Conservation (phyloP, 345 rosid species). For the Passiflora organensis region DNA sequence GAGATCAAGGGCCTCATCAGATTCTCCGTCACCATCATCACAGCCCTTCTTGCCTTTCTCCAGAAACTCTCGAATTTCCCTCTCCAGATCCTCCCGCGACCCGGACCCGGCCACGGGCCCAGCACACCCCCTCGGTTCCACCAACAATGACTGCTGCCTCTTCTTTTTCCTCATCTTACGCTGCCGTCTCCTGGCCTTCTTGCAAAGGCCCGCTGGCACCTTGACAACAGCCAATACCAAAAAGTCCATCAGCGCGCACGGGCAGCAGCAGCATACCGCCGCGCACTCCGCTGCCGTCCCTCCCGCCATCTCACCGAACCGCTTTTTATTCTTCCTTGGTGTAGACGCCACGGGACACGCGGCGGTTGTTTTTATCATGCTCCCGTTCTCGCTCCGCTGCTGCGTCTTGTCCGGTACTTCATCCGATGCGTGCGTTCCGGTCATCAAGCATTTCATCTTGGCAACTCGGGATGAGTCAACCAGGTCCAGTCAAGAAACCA, state of each 20-base stretch:
- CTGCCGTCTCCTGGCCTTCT: constrained; percentile 30
- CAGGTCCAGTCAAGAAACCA: too few species aligned
- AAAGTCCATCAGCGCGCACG: constrained; percentile 47
- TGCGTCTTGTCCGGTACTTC: too few species aligned
- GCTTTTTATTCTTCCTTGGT: background rate
- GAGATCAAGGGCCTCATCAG: constrained; percentile 25
- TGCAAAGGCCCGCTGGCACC: constrained; percentile 54
- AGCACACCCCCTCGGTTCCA: background rate
- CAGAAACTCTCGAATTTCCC: constrained; percentile 22
- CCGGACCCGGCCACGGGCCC: background rate
- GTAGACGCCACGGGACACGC: background rate
- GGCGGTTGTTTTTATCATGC: background rate
- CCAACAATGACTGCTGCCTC: constrained; percentile 30
- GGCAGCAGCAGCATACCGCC: constrained; percentile 73
- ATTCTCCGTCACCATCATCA: constrained; percentile 22
- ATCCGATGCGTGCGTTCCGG: too few species aligned
- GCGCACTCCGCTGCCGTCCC: constrained; percentile 70
- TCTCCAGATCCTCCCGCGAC: constrained; percentile 14
- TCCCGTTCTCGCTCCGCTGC: background rate
- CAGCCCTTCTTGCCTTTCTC: constrained; percentile 22
- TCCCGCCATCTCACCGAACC: constrained; percentile 43
- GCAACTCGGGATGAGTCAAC: too few species aligned
- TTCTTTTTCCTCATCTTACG: constrained; percentile 30
- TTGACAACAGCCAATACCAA: constrained; percentile 50
- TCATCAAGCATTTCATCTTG: too few species aligned